Evolutionary conservation across 495 filamentous ascomycete genomes (phyloP), one percentile per base, ranked within the genome.

Genomic region (Massariosphaeria phaeospora): DNA sequence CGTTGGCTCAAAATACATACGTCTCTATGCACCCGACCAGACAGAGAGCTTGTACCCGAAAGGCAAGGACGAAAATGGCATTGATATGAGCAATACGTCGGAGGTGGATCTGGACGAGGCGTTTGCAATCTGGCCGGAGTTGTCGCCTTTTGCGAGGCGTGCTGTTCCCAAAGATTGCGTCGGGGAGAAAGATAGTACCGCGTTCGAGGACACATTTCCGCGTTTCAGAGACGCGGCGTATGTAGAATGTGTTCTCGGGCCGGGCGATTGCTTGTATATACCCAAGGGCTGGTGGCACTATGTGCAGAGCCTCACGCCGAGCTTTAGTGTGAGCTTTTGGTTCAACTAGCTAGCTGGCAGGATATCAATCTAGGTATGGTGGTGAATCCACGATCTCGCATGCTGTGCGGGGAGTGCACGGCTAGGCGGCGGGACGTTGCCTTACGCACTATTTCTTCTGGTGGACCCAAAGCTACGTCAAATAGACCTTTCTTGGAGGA

Each of bases 201-300:
- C 33, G 33, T 52, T 60, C 67, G 74, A 76, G 9, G 67, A 70
- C 9, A 47, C 35, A 20, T 84, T 75, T 76, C 79, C 81, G 5
- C 70, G 73, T 0, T 86, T 86, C 57, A 56, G 63, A 51, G 61
- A 74, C 25, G 79, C 87, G 9, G 71, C 74, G 45, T 96, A 85
- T 70, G 69, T 89, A 11, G 93, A 98, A 65, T 84, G 80, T 13
- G 79, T 97, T 0, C 67, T 98, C 20, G 79, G 76, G 29, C 83
- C 83, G 24, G 93, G 91, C 0, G 89, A 98, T 52, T 85, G 80
- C 60, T 67, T 99, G 54, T 95, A 95, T 72, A 90, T 99, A 47
- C 93, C 93, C 3, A 75, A 87, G 2, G 93, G 91, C 17, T 99
- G 93, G 93, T 99, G 93, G 93, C 93, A 99, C 75, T 97, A 96